These are phyloP conservation scores for Venturia pyrina DNA, from an alignment of 2,329 filamentous ascomycete species.

Conservation along the genomic window DNA sequence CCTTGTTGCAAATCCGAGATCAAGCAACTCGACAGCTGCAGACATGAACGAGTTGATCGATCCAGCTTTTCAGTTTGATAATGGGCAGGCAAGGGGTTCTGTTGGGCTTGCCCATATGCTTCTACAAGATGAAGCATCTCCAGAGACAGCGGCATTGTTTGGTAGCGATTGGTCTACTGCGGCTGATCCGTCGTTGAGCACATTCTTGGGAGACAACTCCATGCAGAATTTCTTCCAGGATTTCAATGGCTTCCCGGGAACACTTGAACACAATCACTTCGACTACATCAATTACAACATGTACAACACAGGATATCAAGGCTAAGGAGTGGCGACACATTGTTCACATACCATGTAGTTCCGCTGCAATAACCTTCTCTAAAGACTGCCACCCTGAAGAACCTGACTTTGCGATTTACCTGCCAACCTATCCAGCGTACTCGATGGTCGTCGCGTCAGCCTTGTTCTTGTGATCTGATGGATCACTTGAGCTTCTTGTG, in stretches of 20 bases:
- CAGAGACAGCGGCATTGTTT: background rate
- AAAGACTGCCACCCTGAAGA: background rate
- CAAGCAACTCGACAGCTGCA: background rate
- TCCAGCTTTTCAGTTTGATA: background rate
- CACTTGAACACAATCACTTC: background rate
- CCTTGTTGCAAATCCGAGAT: background rate
- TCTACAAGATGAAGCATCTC: background rate
- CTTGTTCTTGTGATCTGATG: background rate
- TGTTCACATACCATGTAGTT: background rate
- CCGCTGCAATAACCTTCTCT: background rate
- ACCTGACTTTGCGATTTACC: background rate
- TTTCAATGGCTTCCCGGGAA: slow-evolving; percentile 4
- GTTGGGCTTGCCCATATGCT: background rate
- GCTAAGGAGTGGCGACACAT: background rate
- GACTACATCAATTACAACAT: slow-evolving; percentile 8
- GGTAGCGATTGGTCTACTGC: background rate
- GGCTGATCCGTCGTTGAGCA: slow-evolving; percentile 2
- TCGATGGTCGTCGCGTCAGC: background rate
- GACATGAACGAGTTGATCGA: background rate
- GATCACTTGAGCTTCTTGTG: background rate
- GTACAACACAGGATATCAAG: background rate
- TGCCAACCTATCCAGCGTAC: background rate
- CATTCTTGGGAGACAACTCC: background rate
- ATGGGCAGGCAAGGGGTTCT: background rate
- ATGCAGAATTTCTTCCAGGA: slow-evolving; percentile 6